Evolutionary conservation across 2,329 filamentous ascomycete genomes (phyloP), one percentile per base, ranked within the genome.

Genomic region (Hypoxylon sp.): DNA sequence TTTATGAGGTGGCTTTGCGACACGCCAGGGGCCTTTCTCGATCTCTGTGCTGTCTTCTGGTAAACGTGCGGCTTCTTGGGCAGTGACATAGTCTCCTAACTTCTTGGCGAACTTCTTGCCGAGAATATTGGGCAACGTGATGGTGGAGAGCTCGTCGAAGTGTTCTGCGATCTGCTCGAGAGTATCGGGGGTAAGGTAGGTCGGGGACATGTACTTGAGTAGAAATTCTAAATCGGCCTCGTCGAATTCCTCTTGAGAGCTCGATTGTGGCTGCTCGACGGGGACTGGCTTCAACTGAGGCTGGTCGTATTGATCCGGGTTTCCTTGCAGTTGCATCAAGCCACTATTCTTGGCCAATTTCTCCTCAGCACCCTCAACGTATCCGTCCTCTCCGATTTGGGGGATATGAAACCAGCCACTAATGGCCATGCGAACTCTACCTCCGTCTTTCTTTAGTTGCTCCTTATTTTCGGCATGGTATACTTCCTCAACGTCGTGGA

Each of bases 391-490:
- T 62, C 95, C 95, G 73, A 92, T 83, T 81, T 99, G 96, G 0
- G 96, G 96, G 70, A 99, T 98, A 81, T 99, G 96, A 80, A 97
- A 99, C 96, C 96, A 99, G 57, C 96, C 96, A 78, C 94, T 97
- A 77, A 99, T 97, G 55, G 96, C 96, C 95, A 99, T 98, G 73
- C 96, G 91, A 53, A 98, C 89, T 52, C 93, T 88, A 0, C 91
- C 91, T 17, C 91, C 91, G 65, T 94, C 88, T 79, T 86, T 89
- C 78, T 86, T 86, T 60, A 90, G 87, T 80, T 88, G 87, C 74
- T 83, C 86, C 78, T 83, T 84, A 66, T 78, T 85, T 70, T 82
- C 84, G 75, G 89, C 86, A 78, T 92, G 90, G 81, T 98, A 98
- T 3, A 99, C 96, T 82, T 99, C 96, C 82, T 98, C 95, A 61